Evolutionary conservation across 108 stramenopile genomes (phyloP), one percentile per base, ranked within the genome.

Genomic region (Nitzschia sp.): DNA sequence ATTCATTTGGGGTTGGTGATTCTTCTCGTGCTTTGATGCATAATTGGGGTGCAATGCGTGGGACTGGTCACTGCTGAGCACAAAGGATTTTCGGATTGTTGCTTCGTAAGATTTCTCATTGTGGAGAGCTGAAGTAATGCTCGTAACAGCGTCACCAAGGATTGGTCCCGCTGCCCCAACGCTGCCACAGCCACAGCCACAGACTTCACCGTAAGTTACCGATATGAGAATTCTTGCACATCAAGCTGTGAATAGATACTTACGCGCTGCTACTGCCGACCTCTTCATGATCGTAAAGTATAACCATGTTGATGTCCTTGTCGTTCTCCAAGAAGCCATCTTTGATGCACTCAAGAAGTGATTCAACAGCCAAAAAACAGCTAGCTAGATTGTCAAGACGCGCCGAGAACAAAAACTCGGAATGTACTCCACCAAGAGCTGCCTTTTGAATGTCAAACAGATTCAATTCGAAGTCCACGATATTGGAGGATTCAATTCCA

Each of bases 11-110:
- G 98, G 98, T 22, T 82, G 88, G 77, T 98, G 96, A 16, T 61
- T 75, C 38, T 88, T 84, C 56, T 99, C 99, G 78, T 99, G 98
- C 55, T 97, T 97, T 34, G 80, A 69, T 22, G 83, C 78, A 80
- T 99, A 99, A 71, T 99, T 98, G 1, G 99, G 98, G 75, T 99
- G 99, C 22, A 96, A 58, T 23, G 96, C 97, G 83, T 99, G 99
- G 0, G 98, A 97, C 72, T 97, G 97, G 72, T 99, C 99, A 17
- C 89, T 88, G 30, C 82, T 82, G 13, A 89, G 47, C 23, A 88
- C 76, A 72, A 96, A 87, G 21, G 78, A 80, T 16, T 76, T 68
- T 45, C 66, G 81, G 22, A 90, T 71, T 9, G 83, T 63, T 17
- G 71, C 58, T 47, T 79, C 75, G 34, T 59, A 69, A 34, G 58